Evolutionary conservation across 306 rosid genomes (phyloP), one percentile per base, ranked within the genome.

Genomic region (Prunus mongolica): DNA sequence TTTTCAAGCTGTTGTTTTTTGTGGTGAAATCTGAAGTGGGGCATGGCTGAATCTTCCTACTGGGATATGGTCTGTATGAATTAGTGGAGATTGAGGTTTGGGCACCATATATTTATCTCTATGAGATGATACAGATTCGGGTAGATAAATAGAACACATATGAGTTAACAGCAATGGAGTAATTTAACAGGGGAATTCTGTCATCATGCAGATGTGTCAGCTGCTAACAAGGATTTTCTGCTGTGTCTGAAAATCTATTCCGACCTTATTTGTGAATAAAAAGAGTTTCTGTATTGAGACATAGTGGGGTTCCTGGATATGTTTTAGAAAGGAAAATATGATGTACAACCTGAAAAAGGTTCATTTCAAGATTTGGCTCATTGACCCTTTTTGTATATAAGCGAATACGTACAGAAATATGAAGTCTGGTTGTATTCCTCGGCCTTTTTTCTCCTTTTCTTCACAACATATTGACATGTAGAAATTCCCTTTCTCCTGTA

Each of bases 331-430:
- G 76, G 83, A 85, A 71, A 78, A 76, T 73, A 76, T 75, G 71
- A 71, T 75, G 84, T 84, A 78, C 89, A 79, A 75, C 90, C 87
- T 70, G 82, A 81, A 86, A 81, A 67, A 7, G n/a, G 34, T 51
- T 82, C 15, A 57, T 81, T n/a, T 41, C 28, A 74, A 56, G 78
- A 69, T 68, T 81, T 82, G 82, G 82, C 77, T 80, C 83, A 24
- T 82, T 76, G 86, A 82, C 86, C 87, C 88, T 74, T 79, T 81
- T 84, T 38, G 20, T 22, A 69, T 73, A 68, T 75, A 76, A 65
- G 67, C 67, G 63, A 71, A 47, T 78, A 41, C 24, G 13, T 19
- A 44, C 12, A 55, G 13, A 62, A 34, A 8, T 14, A 66, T 55
- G 7, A 22, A 71, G 34, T 72, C 69, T 70, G 34, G 34, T 62